A percentile compares a stretch with the other conserved stretches of the same genome.
Conservation (phyloP, 2,329 filamentous ascomycete genomes). For the Exophiala mesophila region DNA sequence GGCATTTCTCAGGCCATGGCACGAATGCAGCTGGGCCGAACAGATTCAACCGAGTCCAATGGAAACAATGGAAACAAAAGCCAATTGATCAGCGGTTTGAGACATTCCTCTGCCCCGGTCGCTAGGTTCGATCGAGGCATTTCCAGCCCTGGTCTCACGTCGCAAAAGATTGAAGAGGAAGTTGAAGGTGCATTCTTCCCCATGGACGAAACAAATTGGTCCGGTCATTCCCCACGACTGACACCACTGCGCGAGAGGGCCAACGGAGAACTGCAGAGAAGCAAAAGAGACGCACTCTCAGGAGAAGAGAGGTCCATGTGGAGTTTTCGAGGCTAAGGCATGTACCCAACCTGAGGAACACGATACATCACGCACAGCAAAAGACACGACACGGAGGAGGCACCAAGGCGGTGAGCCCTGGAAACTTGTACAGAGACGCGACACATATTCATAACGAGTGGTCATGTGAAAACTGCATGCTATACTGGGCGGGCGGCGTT, state of each 20-base stretch:
- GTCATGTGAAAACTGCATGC: no score
- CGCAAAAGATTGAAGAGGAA: constrained; percentile 45
- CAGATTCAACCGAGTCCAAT: constrained; percentile 29
- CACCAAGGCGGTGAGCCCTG: neutral
- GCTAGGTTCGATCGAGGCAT: constrained; percentile 41
- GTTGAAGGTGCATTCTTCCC: constrained; percentile 45
- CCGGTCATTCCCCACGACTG: constrained; percentile 19
- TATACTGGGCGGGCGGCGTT: no score
- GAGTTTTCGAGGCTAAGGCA: constrained; percentile 20
- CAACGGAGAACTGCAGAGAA: constrained; percentile 11
- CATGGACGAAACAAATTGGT: constrained; percentile 40
- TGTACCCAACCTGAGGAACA: no score
- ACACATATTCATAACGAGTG: neutral
- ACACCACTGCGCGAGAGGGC: constrained; percentile 18
- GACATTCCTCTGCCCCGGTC: constrained; percentile 27
- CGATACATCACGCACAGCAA: no score
- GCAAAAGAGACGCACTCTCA: constrained; percentile 10
- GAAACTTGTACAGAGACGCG: neutral
- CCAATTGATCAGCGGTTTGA: constrained; percentile 35
- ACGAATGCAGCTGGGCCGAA: constrained; percentile 37
- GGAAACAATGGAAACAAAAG: constrained; percentile 15
- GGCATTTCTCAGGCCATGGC: constrained; percentile 28
- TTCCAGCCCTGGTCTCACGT: constrained; percentile 42
- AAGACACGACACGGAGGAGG: neutral
- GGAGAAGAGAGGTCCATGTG: constrained; percentile 15